Base-by-base conservation (phyloP, 208 protist genomes). In the Tritrichomonas musculus region DNA sequence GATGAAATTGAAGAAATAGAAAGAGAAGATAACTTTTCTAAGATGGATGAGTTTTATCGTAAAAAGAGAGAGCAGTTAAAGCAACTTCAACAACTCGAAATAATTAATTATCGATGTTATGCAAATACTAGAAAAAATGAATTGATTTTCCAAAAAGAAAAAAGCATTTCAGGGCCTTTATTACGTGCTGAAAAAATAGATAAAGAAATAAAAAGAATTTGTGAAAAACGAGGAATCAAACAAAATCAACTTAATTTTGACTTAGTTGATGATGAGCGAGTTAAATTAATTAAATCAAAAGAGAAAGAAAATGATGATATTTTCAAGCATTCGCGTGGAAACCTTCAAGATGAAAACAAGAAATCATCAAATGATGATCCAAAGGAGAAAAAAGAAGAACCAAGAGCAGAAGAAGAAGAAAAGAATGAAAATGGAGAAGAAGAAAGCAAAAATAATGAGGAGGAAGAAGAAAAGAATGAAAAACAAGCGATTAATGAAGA, bases 261-360 rank as follows among this genome's bases (percentile, higher is more conserved):
- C 1, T 20, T 27, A n/a, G 73, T 82, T 20, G 73, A 82, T 82
- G 73, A 82, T 30, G 39, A 82, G 30, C 2, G 73, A 50, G 41
- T 82, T 50, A 39, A 82, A 82, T 82, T 82, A 41, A 82, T 47
- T 30, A 82, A 82, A 41, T n/a, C 33, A 49, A 39, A 82, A 82
- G 11, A 47, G 9, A 20, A 82, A 50, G 73, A 39, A 50, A 50
- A 47, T 82, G n/a, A n/a, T n/a, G n/a, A n/a, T n/a, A n/a, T n/a
- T n/a, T n/a, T n/a, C n/a, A n/a, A n/a, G n/a, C n/a, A n/a, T n/a
- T n/a, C n/a, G n/a, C n/a, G n/a, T n/a, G n/a, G n/a, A n/a, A n/a
- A n/a, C n/a, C n/a, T n/a, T n/a, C n/a, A n/a, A n/a, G n/a, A n/a
- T n/a, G n/a, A n/a, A n/a, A n/a, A n/a, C n/a, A n/a, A n/a, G n/a